A percentile compares a stretch with the other conserved stretches of the same genome.
Conservation (phyloP, 768 basidiomycete species). For the Amanita exitialis region DNA sequence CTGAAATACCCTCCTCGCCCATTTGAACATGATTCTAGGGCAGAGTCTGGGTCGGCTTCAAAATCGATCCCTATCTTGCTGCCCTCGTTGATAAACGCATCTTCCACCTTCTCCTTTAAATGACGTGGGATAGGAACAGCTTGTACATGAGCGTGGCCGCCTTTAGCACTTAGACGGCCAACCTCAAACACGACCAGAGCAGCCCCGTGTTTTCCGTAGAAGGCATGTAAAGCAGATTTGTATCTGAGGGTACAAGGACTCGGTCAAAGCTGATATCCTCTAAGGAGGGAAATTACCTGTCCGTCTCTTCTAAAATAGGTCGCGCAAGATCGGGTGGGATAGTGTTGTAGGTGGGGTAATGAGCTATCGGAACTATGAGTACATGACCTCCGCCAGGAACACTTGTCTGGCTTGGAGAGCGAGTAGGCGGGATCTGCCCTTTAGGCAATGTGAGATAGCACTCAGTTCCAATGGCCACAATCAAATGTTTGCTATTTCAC, state of each 20-base stretch:
- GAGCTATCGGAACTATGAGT: conserved; percentile 87
- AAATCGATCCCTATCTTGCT: conserved; percentile 59
- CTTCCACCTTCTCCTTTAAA: conserved; percentile 53
- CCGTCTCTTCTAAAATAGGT: conserved; percentile 74
- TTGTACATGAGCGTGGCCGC: conserved; percentile 93
- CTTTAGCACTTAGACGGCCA: conserved; percentile 70
- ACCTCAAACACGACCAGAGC: conserved; percentile 82
- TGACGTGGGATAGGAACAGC: conserved; percentile 66
- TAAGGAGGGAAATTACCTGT: conserved; percentile 34
- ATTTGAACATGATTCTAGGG: conserved; percentile 41
- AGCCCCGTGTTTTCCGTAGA: conserved; percentile 63
- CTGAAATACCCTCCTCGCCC: conserved; percentile 76
- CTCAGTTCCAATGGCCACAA: conserved; percentile 87
- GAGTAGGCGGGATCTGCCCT: conserved; percentile 86
- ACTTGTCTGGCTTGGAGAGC: conserved; percentile 34
- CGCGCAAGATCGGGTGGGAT: conserved; percentile 70
- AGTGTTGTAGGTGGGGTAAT: conserved; percentile 80
- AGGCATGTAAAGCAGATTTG: conserved; percentile 61
- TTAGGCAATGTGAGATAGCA: conserved; percentile 96
- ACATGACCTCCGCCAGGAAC: conserved; percentile 97
- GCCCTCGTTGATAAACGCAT: conserved; percentile 66
- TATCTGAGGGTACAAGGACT: conserved; percentile 35
- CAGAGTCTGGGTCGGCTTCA: conserved; percentile 57
- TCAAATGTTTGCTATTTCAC: conserved; percentile 74
- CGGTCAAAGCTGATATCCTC: not conserved